Evolutionary conservation across 352 stramenopile genomes (phyloP).

Genomic region (Globisporangium sylvaticum): DNA sequence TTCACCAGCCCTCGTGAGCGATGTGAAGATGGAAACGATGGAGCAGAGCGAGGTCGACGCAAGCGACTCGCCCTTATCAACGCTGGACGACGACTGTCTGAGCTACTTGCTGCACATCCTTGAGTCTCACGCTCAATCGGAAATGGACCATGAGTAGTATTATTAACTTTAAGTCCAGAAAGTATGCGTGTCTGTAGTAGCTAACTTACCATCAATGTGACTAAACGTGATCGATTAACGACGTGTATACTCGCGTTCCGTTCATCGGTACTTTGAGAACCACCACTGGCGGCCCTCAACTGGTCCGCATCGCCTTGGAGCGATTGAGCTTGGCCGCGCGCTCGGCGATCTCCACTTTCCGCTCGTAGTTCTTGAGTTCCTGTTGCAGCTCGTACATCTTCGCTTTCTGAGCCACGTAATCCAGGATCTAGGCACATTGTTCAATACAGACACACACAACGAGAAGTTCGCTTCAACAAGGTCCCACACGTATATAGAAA

Average conservation of each 20-base stretch:
- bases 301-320: conserved; percentile 16
- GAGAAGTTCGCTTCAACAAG: neutral
- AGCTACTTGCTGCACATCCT: conserved; percentile 7
- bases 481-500: neutral
- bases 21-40: neutral
- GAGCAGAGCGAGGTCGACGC: neutral
- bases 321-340: conserved; percentile 66
- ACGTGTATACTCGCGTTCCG: neutral
- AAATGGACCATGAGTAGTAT: neutral
- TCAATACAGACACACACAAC: neutral
- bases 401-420: conserved; percentile 89
- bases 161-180: neutral
- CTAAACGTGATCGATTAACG: neutral
- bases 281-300: neutral
- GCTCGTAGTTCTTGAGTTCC: conserved; percentile 89
- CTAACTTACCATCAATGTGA: neutral
- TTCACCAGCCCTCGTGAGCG: neutral
- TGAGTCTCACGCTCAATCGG: neutral
- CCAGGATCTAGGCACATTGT: conserved; percentile 51
- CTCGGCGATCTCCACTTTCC: conserved; percentile 92
- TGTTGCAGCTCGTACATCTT: conserved; percentile 87
- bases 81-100: neutral
- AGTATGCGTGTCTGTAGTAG: neutral
- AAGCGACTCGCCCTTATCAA: neutral
- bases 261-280: neutral